These are phyloP conservation scores for Pistacia atlantica DNA, from an alignment of 345 rosid genomes.

Conservation along the genomic window DNA sequence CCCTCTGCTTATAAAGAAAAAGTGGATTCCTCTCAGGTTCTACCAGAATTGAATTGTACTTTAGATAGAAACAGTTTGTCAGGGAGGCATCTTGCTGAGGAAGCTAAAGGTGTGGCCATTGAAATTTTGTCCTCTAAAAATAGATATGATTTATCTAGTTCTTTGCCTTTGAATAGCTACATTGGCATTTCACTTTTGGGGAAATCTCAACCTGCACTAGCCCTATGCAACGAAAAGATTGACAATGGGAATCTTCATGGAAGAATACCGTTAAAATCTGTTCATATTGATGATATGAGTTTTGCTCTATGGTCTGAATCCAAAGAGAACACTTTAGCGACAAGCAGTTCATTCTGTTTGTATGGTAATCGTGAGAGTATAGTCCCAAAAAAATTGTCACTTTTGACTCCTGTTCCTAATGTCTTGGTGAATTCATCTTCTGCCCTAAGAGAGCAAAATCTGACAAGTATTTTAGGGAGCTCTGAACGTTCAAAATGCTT, in stretches of 20 bases:
- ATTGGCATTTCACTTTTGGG: neutral
- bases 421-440: slow-evolving; percentile 10
- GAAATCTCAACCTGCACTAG: slow-evolving; percentile 10
- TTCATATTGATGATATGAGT: neutral
- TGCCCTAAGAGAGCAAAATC: slow-evolving; percentile 13
- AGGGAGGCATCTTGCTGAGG: slow-evolving; percentile 11
- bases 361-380: slow-evolving; percentile 13
- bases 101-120: slow-evolving; percentile 11
- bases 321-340: slow-evolving; percentile 18
- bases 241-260: slow-evolving; percentile 10
- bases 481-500: slow-evolving; percentile 22
- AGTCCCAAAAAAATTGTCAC: neutral
- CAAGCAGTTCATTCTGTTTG: slow-evolving; percentile 11
- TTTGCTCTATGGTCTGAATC: slow-evolving; percentile 9
- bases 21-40: neutral
- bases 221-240: slow-evolving; percentile 14
- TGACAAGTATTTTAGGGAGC: slow-evolving; percentile 9
- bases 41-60: slow-evolving; percentile 11
- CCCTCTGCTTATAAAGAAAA: neutral
- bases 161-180: neutral
- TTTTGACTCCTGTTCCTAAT: neutral
- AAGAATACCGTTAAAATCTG: slow-evolving; percentile 6
- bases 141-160: slow-evolving; percentile 4
- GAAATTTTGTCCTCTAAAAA: slow-evolving; percentile 23
- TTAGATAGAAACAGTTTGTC: slow-evolving; percentile 15